These are phyloP conservation scores for Blakeslea trispora DNA, from an alignment of 371 early-diverging fungal species.

Conservation along the genomic window DNA sequence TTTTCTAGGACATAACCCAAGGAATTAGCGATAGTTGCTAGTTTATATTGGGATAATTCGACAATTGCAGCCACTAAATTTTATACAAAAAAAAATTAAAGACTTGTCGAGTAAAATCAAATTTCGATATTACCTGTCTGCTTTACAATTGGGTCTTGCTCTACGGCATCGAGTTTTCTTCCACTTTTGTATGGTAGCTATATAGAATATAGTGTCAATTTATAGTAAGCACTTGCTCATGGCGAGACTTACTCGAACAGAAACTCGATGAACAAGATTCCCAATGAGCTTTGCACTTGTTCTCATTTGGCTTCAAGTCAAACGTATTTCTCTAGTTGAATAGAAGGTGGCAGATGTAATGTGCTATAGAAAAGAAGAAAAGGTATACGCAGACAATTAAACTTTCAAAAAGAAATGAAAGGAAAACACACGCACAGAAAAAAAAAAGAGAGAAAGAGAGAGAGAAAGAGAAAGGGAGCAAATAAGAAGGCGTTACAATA, in stretches of 20 bases:
- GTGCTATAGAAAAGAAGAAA: background rate
- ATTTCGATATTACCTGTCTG: constrained; percentile 49
- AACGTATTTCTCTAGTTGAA: background rate
- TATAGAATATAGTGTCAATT: background rate
- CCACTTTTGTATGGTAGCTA: constrained; percentile 65
- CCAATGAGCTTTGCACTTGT: constrained; percentile 53
- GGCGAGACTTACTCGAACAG: constrained; percentile 44
- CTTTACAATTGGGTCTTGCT: constrained; percentile 67
- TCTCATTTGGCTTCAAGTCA: constrained; percentile 24
- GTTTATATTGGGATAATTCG: constrained; percentile 63
- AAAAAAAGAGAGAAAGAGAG: background rate
- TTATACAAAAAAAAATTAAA: constrained; percentile 6
- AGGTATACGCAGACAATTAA: background rate
- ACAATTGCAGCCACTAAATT: constrained; percentile 59
- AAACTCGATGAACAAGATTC: constrained; percentile 54
- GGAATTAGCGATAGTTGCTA: constrained; percentile 57
- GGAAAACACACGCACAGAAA: background rate
- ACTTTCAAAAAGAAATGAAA: too few relatives aligned
- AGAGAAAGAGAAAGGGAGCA: background rate
- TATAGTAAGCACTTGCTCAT: background rate
- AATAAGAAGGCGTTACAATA: background rate
- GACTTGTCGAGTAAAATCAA: background rate
- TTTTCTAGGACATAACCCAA: constrained; percentile 63
- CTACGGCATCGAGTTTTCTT: constrained; percentile 56
- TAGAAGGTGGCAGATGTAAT: background rate